Evolutionary conservation across 192 early-diverging fungal species (phyloP), one percentile per base, ranked within the genome.

Genomic region (Coemansia sp.): DNA sequence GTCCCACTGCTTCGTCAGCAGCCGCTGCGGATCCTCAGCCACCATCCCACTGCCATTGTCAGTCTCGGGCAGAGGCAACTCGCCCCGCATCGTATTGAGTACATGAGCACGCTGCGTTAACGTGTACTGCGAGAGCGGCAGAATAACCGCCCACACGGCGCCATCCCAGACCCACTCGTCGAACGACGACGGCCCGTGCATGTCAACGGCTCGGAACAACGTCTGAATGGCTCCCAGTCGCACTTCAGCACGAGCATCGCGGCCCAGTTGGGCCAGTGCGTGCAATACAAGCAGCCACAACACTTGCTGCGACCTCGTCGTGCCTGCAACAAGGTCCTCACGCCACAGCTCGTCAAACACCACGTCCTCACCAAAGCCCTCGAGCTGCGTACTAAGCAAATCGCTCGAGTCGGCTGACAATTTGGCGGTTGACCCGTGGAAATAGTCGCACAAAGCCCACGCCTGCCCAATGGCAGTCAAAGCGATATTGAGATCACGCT

Each of bases 221-320:
- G 96, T 98, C 75, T 98, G 98, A 55, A 93, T 94, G 18, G 96
- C 95, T 15, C 93, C 91, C 71, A 97, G 94, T 29, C 98, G 87
- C 11, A 99, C 96, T 71, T 98, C 96, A 1, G 94, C 93, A 8
- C 68, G 68, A 27, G 53, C 6, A 70, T 99, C 98, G 15, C 91
- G 89, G 62, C 95, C 95, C 27, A 96, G 87, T 18, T 87, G 82
- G 3, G 93, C 90, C 29, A 99, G 87, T 67, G 94, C 88, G 34
- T 88, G 87, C 13, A 98, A 79, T n/a, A 98, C 86, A 6, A 94
- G 81, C 87, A 97, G 90, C 98, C 97, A 99, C 12, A 98, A 79
- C 27, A 89, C 83, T 70, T 93, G 72, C 40, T 58, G 70, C 43
- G 76, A 67, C 12, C 67, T 58, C 3, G 2, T 12, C 36, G 36